Percentiles rank a stretch among this genome's conserved stretches.
phyloP scores from a whole-genome alignment of 768 basidiomycete genomes.

The Leccinum fibrillosum region DNA sequence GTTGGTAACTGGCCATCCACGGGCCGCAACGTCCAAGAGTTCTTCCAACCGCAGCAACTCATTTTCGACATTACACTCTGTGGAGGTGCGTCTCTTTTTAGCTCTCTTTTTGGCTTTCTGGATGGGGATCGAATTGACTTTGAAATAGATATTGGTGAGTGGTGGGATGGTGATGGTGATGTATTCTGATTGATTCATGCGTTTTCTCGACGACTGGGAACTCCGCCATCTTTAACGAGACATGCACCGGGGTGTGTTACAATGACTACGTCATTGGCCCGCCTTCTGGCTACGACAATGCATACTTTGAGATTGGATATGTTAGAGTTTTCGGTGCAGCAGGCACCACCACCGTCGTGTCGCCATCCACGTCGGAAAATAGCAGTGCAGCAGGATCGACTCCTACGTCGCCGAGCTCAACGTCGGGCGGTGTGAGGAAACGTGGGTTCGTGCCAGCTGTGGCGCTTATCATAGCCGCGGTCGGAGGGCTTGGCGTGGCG shows the following conservation, averaged over 20 bases:
- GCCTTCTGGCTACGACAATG: slow-evolving; percentile 57
- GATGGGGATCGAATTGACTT: slow-evolving; percentile 19
- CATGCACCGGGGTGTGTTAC: slow-evolving; percentile 68
- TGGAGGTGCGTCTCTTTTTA: slow-evolving; percentile 41
- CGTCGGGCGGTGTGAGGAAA: not conserved
- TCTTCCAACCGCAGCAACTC: slow-evolving; percentile 61
- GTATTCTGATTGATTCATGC: slow-evolving; percentile 5
- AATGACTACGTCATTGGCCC: slow-evolving; percentile 64
- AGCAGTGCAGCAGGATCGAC: slow-evolving; percentile 15
- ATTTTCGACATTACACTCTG: slow-evolving; percentile 76
- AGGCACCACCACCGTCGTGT: slow-evolving; percentile 28
- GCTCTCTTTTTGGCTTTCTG: not conserved
- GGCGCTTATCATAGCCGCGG: slow-evolving; percentile 7
- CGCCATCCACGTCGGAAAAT: slow-evolving; percentile 19
- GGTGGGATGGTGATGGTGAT: not conserved
- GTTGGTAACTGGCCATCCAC: slow-evolving; percentile 63
- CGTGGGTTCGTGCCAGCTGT: slow-evolving; percentile 3
- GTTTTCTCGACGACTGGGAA: slow-evolving; percentile 43
- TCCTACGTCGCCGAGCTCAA: slow-evolving; percentile 11
- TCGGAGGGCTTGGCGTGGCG: slow-evolving; percentile 16
- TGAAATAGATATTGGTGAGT: slow-evolving; percentile 32
- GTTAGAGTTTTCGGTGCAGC: slow-evolving; percentile 46
- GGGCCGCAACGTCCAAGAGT: slow-evolving; percentile 50
- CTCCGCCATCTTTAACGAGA: slow-evolving; percentile 50
- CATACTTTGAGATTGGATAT: slow-evolving; percentile 70